phyloP scores from a whole-genome alignment of 169 alveolate species.

The Eimeria sp. region DNA sequence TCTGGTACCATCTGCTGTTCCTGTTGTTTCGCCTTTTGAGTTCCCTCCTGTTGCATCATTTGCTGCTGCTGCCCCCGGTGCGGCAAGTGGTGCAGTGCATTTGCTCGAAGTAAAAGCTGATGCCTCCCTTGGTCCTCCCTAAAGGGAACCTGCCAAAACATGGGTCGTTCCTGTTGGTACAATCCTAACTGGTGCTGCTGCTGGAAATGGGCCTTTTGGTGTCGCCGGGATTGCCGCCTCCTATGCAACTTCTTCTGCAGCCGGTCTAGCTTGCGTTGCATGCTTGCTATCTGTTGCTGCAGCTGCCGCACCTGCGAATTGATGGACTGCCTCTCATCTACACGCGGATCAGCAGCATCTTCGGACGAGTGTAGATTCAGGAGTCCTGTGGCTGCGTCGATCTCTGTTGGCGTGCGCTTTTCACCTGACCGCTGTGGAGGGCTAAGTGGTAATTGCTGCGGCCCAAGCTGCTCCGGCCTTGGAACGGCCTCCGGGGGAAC shows the following conservation, averaged over 20 bases:
- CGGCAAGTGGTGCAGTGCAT: neutral
- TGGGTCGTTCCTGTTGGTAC: neutral
- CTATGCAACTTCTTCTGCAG: neutral
- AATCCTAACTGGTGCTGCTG: neutral
- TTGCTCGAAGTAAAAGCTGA: neutral
- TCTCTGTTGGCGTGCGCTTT: neutral
- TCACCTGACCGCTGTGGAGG: neutral
- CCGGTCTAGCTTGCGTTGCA: neutral
- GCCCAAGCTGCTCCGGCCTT: neutral
- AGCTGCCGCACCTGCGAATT: neutral
- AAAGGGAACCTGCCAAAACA: neutral
- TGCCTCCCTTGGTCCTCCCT: neutral
- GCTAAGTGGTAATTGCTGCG: neutral
- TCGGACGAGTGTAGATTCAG: neutral
- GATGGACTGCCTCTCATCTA: neutral
- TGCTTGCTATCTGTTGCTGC: neutral
- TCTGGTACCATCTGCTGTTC: neutral
- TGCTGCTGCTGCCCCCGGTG: constrained; percentile 3
- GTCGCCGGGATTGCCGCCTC: neutral
- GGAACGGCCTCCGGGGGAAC: neutral
- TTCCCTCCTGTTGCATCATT: constrained; percentile 47
- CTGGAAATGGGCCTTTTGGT: neutral
- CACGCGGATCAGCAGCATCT: neutral
- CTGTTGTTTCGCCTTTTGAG: too few relatives aligned
- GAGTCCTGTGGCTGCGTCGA: neutral